Evolutionary conservation across 108 stramenopile species (phyloP).

Genomic region (Bacterosira constricta): DNA sequence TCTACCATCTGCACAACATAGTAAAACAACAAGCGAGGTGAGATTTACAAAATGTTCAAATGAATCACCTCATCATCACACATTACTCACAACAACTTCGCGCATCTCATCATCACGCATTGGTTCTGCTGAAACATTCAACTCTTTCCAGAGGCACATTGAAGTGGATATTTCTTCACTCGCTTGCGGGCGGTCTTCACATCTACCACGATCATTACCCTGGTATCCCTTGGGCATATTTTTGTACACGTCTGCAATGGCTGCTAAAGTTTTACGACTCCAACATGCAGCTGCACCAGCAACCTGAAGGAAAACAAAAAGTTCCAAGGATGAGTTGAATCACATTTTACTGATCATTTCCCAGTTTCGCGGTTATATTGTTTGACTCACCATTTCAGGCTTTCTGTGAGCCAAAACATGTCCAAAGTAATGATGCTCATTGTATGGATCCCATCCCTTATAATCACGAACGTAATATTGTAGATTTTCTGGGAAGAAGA

Average conservation of each 20-base stretch:
- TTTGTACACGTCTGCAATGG: slow-evolving; percentile 27
- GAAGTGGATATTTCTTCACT: slow-evolving; percentile 36
- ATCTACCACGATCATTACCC: slow-evolving; percentile 12
- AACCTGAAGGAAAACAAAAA: too few relatives aligned
- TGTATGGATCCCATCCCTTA: slow-evolving; percentile 21
- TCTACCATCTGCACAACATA: too few relatives aligned
- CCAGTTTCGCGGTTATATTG: too few relatives aligned
- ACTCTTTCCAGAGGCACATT: slow-evolving; percentile 9
- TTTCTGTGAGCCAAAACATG: slow-evolving; percentile 28
- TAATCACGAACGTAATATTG: slow-evolving; percentile 27
- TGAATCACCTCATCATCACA: too few relatives aligned
- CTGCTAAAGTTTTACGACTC: slow-evolving; percentile 29
- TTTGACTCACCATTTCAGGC: too few relatives aligned
- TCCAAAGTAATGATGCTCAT: slow-evolving; percentile 46
- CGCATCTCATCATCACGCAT: slow-evolving; percentile 21
- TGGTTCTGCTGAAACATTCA: slow-evolving; percentile 14
- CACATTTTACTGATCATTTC: too few relatives aligned
- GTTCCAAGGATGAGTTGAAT: too few relatives aligned
- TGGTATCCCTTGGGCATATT: slow-evolving; percentile 34
- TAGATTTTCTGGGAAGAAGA: slow-evolving; percentile 45
- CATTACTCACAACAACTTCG: slow-evolving; percentile 23
- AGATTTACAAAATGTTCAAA: too few relatives aligned
- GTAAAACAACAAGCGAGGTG: too few relatives aligned
- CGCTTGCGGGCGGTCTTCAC: slow-evolving; percentile 36
- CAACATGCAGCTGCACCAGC: slow-evolving; percentile 35